Base-by-base conservation (phyloP, 345 rosid genomes). In the Sisymbrium irio region DNA sequence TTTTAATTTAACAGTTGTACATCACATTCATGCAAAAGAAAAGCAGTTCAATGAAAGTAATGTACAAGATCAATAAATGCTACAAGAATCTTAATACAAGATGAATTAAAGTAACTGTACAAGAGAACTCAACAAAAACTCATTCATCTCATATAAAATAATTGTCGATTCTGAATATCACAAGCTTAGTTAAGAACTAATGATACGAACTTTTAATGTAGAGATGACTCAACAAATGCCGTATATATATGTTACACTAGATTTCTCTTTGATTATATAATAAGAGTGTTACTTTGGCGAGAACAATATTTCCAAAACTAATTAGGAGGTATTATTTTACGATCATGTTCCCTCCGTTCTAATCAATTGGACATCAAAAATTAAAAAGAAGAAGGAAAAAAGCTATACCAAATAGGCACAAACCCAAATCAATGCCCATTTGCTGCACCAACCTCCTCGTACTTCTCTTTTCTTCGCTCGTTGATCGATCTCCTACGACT, bases 401-500 rank as follows among this genome's bases (percentile, higher is more conserved):
- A 65, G 18, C 63, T 59, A 39, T 74, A 66, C 78, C 67, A 61
- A 69, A 68, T 41, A 54, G 30, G 15, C 49, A 63, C 19, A 76
- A 62, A 44, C 53, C 49, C 79, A 49, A 54, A 56, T 77, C 36
- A 72, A 41, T 58, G 73, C 6, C 78, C 81, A 61, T 78, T 78
- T 57, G 57, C 27, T 41, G 64, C 37, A 77, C 63, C 51, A 73
- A 78, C 60, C 44, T 78, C 81, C 10, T 63, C 60, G 40, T 61
- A 41, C 51, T 46, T 61, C 19, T 71, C 77, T 65, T 78, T 72
- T 66, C 77, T 72, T 32, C 72, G 55, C 14, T 77, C 80, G 25
- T 28, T 54, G 73, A 53, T 77, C 65, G 41, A 66, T 78, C 69
- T 72, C 59, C 73, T 65, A 47, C 77, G 80, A 51, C 64, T 72